Percentiles rank a stretch among this genome's conserved stretches.
These are phyloP conservation scores for Eucommia ulmoides DNA, from an alignment of 257 asterid species.

Conservation along the genomic window DNA sequence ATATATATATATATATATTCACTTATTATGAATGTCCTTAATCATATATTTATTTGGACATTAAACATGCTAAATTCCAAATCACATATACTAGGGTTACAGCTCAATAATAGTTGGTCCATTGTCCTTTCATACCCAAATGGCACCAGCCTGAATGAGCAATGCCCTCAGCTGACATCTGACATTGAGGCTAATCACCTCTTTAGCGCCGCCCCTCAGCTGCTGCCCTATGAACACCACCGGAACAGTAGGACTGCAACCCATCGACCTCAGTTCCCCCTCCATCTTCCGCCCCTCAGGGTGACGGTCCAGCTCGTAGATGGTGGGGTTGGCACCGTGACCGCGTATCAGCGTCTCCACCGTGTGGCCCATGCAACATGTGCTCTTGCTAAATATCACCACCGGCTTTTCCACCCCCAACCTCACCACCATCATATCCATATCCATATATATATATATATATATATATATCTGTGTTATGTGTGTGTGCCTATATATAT, in stretches of 20 bases:
- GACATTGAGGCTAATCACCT: slow-evolving; percentile 68
- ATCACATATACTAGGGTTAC: no score
- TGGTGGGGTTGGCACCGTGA: slow-evolving; percentile 54
- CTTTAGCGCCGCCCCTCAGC: slow-evolving; percentile 56
- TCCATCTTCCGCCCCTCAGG: slow-evolving; percentile 55
- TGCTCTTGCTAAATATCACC: slow-evolving; percentile 64
- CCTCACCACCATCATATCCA: slow-evolving; percentile 28
- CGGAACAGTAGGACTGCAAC: slow-evolving; percentile 33
- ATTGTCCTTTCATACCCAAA: slow-evolving; percentile 38
- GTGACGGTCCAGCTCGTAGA: slow-evolving; percentile 52
- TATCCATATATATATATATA: no score
- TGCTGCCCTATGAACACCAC: slow-evolving; percentile 56
- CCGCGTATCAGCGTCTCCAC: slow-evolving; percentile 47
- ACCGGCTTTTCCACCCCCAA: slow-evolving; percentile 50
- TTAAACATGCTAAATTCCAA: no score
- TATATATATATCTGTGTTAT: no score
- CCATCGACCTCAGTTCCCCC: slow-evolving; percentile 25
- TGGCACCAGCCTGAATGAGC: slow-evolving; percentile 72
- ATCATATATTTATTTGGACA: no score
- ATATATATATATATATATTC: no score
- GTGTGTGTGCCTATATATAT: no score
- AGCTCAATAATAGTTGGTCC: no score
- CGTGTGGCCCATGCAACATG: slow-evolving; percentile 65
- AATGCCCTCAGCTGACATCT: slow-evolving; percentile 47
- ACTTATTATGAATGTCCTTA: no score